Conservation (phyloP, 768 basidiomycete species). For the Podaxis mareebaensis region DNA sequence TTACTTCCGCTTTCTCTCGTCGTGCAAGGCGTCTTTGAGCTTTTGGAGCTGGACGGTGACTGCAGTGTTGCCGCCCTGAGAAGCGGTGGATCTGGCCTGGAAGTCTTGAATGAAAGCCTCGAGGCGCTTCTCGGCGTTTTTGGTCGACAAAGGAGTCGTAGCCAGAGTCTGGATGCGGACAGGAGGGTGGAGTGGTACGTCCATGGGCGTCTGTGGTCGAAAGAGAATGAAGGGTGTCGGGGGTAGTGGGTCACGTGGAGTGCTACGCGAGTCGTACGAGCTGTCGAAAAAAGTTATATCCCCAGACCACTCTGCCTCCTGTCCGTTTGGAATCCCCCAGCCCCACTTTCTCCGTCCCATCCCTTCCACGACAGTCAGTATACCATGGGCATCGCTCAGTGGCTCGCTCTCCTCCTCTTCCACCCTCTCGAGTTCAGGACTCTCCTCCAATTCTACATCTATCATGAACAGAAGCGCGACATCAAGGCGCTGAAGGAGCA, state of each 20-base stretch:
- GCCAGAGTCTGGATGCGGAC: conserved; percentile 43
- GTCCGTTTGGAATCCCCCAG: not conserved
- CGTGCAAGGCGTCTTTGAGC: conserved; percentile 50
- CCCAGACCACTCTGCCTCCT: not conserved
- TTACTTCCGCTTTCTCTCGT: conserved; percentile 41
- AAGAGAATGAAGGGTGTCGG: not conserved
- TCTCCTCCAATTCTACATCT: conserved; percentile 81
- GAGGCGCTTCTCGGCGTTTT: conserved; percentile 39
- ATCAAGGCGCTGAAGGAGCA: conserved; percentile 76
- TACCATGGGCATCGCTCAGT: conserved; percentile 56
- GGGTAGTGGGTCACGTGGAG: not conserved
- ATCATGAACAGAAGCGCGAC: conserved; percentile 80
- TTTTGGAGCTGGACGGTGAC: conserved; percentile 64
- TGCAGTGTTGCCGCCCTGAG: conserved; percentile 53
- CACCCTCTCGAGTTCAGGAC: conserved; percentile 85
- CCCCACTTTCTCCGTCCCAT: not conserved
- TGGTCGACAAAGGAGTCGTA: conserved; percentile 37
- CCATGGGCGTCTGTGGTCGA: conserved; percentile 36
- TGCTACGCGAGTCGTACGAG: conserved; percentile 21
- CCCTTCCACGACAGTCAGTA: not conserved
- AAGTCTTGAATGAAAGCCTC: conserved; percentile 52
- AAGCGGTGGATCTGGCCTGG: conserved; percentile 42
- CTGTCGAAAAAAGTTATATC: conserved; percentile 5
- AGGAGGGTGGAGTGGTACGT: conserved; percentile 47
- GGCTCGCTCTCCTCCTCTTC: conserved; percentile 68